phyloP scores from a whole-genome alignment of 352 stramenopile species.

The Globisporangium okanoganense region DNA sequence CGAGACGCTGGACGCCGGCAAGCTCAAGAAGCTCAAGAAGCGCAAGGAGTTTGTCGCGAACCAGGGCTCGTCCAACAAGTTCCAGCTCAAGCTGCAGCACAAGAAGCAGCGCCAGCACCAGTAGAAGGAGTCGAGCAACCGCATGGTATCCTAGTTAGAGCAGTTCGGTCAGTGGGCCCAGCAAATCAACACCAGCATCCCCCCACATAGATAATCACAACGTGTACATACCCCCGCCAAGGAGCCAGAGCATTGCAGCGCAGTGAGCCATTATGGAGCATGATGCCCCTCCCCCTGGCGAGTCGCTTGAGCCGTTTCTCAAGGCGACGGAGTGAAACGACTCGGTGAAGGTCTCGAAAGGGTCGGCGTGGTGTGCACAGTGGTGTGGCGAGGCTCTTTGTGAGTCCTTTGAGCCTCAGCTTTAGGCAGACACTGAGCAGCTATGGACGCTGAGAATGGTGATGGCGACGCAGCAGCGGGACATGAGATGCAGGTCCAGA shows the following conservation, averaged over 20 bases:
- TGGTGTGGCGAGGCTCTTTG: neutral
- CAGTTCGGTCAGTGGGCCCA: neutral
- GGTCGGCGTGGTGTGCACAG: neutral
- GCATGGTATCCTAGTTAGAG: neutral
- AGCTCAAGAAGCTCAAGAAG: conserved; percentile 84
- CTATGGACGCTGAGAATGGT: conserved; percentile 1
- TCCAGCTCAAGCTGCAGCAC: conserved; percentile 52
- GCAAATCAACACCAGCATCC: neutral
- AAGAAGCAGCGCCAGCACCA: conserved; percentile 41
- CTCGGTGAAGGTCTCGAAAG: neutral
- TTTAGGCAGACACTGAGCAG: conserved; percentile 16
- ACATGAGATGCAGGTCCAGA: conserved; percentile 13
- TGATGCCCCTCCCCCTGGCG: too few relatives aligned
- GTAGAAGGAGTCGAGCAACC: neutral
- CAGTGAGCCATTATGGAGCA: too few relatives aligned
- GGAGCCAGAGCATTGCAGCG: neutral
- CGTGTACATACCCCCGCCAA: neutral
- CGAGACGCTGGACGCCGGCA: conserved; percentile 64
- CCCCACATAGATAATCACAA: conserved; percentile 6
- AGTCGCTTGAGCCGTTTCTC: neutral
- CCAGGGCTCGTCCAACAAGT: conserved; percentile 66
- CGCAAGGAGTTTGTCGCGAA: conserved; percentile 80
- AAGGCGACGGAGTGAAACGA: neutral
- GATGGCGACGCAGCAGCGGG: neutral
- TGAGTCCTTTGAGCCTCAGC: conserved; percentile 18